Base-by-base conservation (phyloP, 108 stramenopile genomes). In the Mayamaea pseudoterrestris region DNA sequence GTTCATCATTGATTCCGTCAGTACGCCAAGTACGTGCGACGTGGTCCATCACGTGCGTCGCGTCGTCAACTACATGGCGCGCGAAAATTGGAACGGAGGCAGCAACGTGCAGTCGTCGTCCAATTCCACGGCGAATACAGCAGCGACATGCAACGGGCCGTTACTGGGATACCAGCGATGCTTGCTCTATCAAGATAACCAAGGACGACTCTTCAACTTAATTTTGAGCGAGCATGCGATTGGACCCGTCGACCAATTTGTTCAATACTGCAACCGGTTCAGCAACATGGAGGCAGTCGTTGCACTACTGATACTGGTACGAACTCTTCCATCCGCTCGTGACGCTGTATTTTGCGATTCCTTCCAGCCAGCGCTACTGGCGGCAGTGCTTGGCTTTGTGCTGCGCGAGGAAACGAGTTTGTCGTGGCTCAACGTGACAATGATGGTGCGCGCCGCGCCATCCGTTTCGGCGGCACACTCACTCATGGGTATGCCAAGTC, bases 231-330 rank as follows among this genome's bases (percentile, higher is more conserved):
- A n/a, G 5, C 35, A 68, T 27, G 57, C 63, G 24, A 40, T 36
- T n/a, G 74, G 74, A n/a, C 18, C 66, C 41, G 70, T 60, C 22
- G 26, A 22, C 2, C 47, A 57, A 20, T 76, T 69, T 69, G 30
- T 45, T 44, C 31, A 39, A 26, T 35, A 44, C 2, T 5, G 56
- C 2, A 18, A 63, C 21, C 40, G 34, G 20, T 76, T 66, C 47
- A 65, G 63, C 3, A 70, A 59, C 28, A 23, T 76, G 14, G 61
- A 76, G 51, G 70, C 74, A 2, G 35, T 69, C 25, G 55, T 69
- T 32, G 74, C 70, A 0, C 18, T 76, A 32, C n/a, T n/a, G n/a
- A n/a, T n/a, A n/a, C n/a, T n/a, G n/a, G n/a, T n/a, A n/a, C n/a
- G n/a, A n/a, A n/a, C n/a, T n/a, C n/a, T n/a, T n/a, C n/a, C n/a